Evolutionary conservation across 192 early-diverging fungal species (phyloP).

Genomic region (Backusella tarrabulga): DNA sequence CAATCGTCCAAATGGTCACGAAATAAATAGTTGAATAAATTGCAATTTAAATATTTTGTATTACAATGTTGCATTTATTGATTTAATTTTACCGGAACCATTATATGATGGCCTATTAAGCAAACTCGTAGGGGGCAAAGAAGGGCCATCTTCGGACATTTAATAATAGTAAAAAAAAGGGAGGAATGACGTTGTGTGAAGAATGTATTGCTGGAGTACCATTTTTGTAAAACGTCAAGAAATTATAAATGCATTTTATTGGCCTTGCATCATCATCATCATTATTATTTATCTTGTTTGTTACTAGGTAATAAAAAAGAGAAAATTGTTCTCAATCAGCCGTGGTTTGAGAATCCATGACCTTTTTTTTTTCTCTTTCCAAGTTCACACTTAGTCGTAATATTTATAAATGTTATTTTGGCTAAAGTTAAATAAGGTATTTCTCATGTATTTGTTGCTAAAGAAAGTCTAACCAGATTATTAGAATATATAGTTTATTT

Average conservation of each 20-base stretch:
- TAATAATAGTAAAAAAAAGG: not conserved
- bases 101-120: not conserved
- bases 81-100: not conserved
- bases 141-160: not conserved
- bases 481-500: not conserved
- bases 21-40: conserved; percentile 2
- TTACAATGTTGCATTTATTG: not conserved
- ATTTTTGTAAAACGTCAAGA: conserved; percentile 2
- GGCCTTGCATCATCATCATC: not conserved
- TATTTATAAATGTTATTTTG: not conserved
- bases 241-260: not conserved
- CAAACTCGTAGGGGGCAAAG: not conserved
- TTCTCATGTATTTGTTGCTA: not conserved
- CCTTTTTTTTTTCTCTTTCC: not conserved
- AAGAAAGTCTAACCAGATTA: not conserved
- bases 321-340: not conserved
- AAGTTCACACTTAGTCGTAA: not conserved
- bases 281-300: not conserved
- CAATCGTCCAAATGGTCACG: not conserved
- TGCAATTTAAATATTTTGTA: conserved; percentile 6
- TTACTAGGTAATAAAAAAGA: not conserved
- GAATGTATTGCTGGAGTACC: not conserved
- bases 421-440: not conserved
- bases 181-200: not conserved
- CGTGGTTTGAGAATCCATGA: not conserved